Evolutionary conservation across 148 eudicot species (phyloP), one percentile per base, ranked within the genome.

Genomic region (Fallopia convolvulus): DNA sequence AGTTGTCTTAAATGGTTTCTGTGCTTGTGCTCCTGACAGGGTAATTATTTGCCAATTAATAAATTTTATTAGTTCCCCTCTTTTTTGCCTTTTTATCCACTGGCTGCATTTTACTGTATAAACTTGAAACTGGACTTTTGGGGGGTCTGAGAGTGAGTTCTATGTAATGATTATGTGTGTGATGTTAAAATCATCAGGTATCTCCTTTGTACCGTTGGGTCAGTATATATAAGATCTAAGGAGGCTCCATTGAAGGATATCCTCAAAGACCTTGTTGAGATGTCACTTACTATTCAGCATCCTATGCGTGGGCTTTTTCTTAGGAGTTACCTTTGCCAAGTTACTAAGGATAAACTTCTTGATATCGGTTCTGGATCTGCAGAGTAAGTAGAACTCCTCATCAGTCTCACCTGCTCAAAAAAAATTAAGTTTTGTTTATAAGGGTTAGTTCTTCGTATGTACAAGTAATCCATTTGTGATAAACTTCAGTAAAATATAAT

Each of bases 281-380:
- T 95, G 97, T 91, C 94, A 80, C 99, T 91, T 70, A 90, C 88
- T 52, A 90, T 95, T 81, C 97, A 95, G 75, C 97, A 95, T 88
- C 99, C 99, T 79, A 79, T 92, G 71, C 97, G 97, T 70, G 99
- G 99, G 63, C 97, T 95, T 70, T 95, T 95, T 81, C 81, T 95
- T 63, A 86, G 99, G 86, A 95, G 99, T 84, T 95, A 95, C 79
- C 97, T 95, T 85, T 90, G 97, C 80, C 99, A 92, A 91, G 85
- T 95, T 75, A 91, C 92, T 36, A 85, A 94, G 90, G 99, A 95
- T 82, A 95, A 87, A 82, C 82, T 95, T 42, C 94, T 97, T 52
- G 97, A 92, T 77, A 88, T 92, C 80, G 97, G 89, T 77, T 85
- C 93, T 12, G 94, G 88, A 84, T 84, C 84, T 50, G 94, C 86